phyloP scores from a whole-genome alignment of 2,329 filamentous ascomycete genomes.

The Scedosporium minutisporum region DNA sequence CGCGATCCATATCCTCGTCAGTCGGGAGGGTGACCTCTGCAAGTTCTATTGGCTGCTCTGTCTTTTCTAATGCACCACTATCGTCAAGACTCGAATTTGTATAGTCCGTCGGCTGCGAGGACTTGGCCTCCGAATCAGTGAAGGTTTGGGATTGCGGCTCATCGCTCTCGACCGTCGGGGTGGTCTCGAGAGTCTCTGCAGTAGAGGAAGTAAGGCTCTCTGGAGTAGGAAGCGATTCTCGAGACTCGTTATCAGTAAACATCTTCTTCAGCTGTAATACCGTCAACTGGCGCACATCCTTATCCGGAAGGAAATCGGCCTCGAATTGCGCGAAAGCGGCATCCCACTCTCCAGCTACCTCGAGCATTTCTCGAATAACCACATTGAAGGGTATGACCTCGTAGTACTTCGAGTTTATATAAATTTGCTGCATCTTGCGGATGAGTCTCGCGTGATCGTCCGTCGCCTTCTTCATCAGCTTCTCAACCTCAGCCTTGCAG shows the following conservation, averaged over 20 bases:
- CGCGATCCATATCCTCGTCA: conserved; percentile 31
- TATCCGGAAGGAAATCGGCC: conserved; percentile 87
- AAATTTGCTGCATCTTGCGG: conserved; percentile 74
- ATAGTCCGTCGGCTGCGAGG: conserved; percentile 31
- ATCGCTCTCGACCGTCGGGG: conserved; percentile 32
- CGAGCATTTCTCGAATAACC: conserved; percentile 80
- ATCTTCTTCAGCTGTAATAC: conserved; percentile 90
- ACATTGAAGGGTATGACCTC: conserved; percentile 91
- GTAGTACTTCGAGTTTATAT: conserved; percentile 91
- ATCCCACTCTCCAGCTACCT: conserved; percentile 91
- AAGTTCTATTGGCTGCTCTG: conserved; percentile 12
- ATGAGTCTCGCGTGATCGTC: conserved; percentile 72
- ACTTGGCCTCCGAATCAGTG: conserved; percentile 37
- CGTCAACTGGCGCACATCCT: conserved; percentile 86
- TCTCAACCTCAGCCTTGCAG: conserved; percentile 74
- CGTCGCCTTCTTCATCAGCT: conserved; percentile 65
- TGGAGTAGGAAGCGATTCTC: conserved; percentile 59
- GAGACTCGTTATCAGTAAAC: conserved; percentile 83
- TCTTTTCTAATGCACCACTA: conserved; percentile 18
- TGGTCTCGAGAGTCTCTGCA: not conserved
- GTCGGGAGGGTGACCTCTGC: conserved; percentile 19
- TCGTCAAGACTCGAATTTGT: conserved; percentile 24
- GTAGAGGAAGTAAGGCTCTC: conserved; percentile 50
- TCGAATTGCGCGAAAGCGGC: conserved; percentile 84
- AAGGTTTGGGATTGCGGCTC: conserved; percentile 36